Base-by-base conservation (phyloP, 768 basidiomycete genomes). In the Dacryopinax spathularia region DNA sequence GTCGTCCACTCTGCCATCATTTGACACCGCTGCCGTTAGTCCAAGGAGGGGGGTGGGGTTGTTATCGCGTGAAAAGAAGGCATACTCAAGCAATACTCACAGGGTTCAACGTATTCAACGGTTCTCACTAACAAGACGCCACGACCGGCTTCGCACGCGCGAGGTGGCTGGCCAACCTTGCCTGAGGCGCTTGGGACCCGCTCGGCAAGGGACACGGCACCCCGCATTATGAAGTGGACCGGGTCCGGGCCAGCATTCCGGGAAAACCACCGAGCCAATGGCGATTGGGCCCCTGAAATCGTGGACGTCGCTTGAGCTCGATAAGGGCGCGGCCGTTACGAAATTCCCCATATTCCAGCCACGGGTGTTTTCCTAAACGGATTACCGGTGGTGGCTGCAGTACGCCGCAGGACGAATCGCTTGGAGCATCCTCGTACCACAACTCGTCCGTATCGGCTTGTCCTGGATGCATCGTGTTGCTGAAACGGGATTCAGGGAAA, bases 191-290 rank as follows among this genome's bases (percentile, higher is more conserved):
- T 56, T 56, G 25, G 48, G 48, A 13, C 6, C n/a, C 4, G 39
- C 4, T 18, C 39, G 39, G 39, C 39, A 31, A 29, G 48, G 48
- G 25, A 31, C 48, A 3, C 48, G 22, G 48, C 29, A 56, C 48
- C 48, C 48, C 48, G 29, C 48, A 56, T 56, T 56, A 13, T 56
- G 48, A 56, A 56, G 48, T 25, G 18, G 48, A 56, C 48, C 48
- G 29, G 15, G 18, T 29, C 31, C 48, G 22, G 22, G 48, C 13
- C 9, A 29, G 29, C 48, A 56, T 6, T 31, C 48, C 48, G 48
- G 48, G 31, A 56, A 10, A 27, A 29, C 15, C 12, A 56, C 48
- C 48, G 48, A 56, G 18, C 48, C 25, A 56, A 56, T 56, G 9
- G 18, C 48, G 48, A 13, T 56, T 18, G 25, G 20, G 5, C 13